Conservation (phyloP, 441 rosid species). For the Mallotus repandus region DNA sequence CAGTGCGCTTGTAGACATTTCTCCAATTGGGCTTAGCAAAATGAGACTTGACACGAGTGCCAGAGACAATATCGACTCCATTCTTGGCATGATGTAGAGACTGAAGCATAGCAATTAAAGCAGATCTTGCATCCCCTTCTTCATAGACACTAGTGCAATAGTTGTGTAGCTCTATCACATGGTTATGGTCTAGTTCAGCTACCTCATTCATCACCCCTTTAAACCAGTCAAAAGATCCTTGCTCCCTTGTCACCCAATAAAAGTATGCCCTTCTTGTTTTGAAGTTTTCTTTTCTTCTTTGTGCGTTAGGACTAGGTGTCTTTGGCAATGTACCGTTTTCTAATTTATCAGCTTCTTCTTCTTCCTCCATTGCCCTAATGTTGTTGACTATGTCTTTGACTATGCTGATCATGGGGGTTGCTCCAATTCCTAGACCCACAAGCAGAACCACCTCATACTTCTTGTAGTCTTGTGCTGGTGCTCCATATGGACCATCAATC, state of each 20-base stretch:
- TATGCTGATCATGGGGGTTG: conserved; percentile 95
- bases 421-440: conserved; percentile 94
- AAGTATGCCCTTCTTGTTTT: conserved; percentile 80
- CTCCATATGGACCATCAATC: conserved; percentile 97
- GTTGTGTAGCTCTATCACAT: conserved; percentile 83
- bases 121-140: conserved; percentile 93
- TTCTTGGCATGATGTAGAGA: conserved; percentile 81
- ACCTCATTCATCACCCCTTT: conserved; percentile 94
- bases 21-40: conserved; percentile 97
- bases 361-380: conserved; percentile 52
- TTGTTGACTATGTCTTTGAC: conserved; percentile 89
- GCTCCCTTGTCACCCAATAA: conserved; percentile 95
- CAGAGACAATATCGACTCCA: conserved; percentile 91
- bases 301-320: conserved; percentile 25
- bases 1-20: conserved; percentile 70
- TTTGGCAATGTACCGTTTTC: conserved; percentile 35
- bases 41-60: conserved; percentile 93
- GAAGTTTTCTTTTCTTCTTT: conserved; percentile 48
- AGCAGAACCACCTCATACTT: conserved; percentile 82
- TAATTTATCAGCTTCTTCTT: conserved; percentile 21
- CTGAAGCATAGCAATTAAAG: conserved; percentile 89
- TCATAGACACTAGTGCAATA: conserved; percentile 97
- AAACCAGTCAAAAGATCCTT: conserved; percentile 97
- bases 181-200: conserved; percentile 70
- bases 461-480: conserved; percentile 95